Percentiles rank a stretch among this genome's conserved stretches.
Evolutionary conservation across 2,329 filamentous ascomycete species (phyloP).

Genomic region (Fonsecaea pugnacius): DNA sequence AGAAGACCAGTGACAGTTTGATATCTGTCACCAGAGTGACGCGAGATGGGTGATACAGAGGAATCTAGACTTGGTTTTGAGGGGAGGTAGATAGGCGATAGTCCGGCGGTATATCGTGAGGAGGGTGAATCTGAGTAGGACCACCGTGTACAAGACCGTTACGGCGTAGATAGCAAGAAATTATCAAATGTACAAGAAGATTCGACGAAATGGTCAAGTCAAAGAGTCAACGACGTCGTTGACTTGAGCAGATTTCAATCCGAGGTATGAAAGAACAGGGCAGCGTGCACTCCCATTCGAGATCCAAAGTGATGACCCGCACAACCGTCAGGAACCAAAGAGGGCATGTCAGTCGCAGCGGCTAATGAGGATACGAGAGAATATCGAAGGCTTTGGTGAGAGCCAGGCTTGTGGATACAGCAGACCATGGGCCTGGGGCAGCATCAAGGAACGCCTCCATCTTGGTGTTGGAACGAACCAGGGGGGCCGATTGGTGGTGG

Average conservation of each 20-base stretch:
- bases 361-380: neutral
- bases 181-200: neutral
- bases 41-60: neutral
- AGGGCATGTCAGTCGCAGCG: neutral
- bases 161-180: neutral
- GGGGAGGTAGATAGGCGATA: neutral
- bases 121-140: neutral
- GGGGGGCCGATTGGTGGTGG: conserved; percentile 1
- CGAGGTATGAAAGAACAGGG: conserved; percentile 5
- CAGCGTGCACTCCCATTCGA: neutral
- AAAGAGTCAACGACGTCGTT: conserved; percentile 34
- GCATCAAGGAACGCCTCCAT: neutral
- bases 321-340: conserved; percentile 9
- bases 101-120: neutral
- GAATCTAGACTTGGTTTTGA: neutral
- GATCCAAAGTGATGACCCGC: conserved; percentile 1
- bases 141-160: neutral
- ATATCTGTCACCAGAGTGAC: neutral
- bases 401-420: conserved; percentile 3
- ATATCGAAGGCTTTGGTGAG: neutral
- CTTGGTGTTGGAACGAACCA: neutral
- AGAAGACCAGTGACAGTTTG: neutral
- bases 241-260: conserved; percentile 25
- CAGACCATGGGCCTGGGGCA: conserved; percentile 9
- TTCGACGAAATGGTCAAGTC: conserved; percentile 7